phyloP scores from a whole-genome alignment of 108 stramenopile species.

The Cylindrotheca fusiformis region DNA sequence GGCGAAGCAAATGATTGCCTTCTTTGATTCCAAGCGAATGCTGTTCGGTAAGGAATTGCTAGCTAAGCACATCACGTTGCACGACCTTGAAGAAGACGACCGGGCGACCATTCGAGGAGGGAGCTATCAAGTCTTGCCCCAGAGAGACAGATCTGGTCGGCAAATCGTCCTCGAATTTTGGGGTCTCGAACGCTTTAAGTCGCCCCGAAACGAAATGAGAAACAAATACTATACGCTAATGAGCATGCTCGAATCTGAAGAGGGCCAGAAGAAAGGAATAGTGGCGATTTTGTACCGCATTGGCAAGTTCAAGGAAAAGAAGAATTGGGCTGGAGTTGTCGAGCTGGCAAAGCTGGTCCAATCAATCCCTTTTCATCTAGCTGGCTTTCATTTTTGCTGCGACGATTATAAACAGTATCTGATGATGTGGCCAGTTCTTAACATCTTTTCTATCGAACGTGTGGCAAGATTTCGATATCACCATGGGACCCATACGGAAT shows the following conservation, averaged over 20 bases:
- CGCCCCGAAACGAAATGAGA: not conserved
- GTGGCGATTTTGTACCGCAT: constrained; percentile 1
- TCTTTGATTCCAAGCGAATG: not conserved
- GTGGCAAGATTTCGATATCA: not conserved
- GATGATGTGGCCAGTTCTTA: no score
- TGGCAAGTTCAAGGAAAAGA: not conserved
- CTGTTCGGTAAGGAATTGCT: constrained; percentile 6
- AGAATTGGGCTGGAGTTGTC: not conserved
- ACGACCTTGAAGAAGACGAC: constrained; percentile 8
- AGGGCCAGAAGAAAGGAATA: not conserved
- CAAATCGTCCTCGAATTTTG: not conserved
- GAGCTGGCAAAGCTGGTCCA: not conserved
- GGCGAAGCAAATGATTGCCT: not conserved
- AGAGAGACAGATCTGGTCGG: constrained; percentile 3
- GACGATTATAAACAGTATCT: not conserved
- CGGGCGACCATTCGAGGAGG: not conserved
- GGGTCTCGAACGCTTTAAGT: not conserved
- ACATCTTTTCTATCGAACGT: no score
- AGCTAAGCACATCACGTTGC: not conserved
- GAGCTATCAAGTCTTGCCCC: not conserved
- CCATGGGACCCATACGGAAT: not conserved
- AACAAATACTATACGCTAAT: not conserved
- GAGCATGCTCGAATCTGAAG: not conserved
- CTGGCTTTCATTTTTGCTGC: not conserved
- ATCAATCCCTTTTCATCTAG: not conserved